Base-by-base conservation (phyloP, 805 yeast species). In the Spathaspora boniae region DNA sequence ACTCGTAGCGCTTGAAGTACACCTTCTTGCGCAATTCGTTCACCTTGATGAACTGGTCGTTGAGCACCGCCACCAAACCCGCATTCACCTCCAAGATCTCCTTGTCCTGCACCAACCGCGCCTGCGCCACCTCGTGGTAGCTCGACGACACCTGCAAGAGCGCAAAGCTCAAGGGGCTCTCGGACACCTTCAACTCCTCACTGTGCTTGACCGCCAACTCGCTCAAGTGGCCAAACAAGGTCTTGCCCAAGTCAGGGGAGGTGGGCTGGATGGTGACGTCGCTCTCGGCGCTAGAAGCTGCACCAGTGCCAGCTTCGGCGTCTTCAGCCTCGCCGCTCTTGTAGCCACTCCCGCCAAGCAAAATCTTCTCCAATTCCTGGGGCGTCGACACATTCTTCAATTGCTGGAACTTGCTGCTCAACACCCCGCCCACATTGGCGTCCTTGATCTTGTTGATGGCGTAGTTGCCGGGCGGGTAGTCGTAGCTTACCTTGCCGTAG, bases 401-500 rank as follows among this genome's bases (percentile, higher is more conserved):
- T 35, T 78, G 81, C 34, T 65, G 66, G 43, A 79, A 72, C 54
- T 77, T 80, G 49, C 63, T 74, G 27, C 70, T 67, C 31, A 80
- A 54, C 4, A 78, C 60, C 46, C 76, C 74, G 24, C 82, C 76
- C 51, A 82, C 77, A 46, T 82, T 66, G 29, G 84, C 76, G 47
- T 85, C 91, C 42, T 73, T 72, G 43, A 84, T 58, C 54, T 82
- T 82, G 48, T 47, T 48, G 33, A 67, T 43, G 4, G 72, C 62
- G 17, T 60, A 55, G 57, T 63, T 66, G 5, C 68, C 72, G 36
- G 93, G 91, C 17, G 95, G 95, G 50, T 82, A 84, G 55, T 85
- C 95, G 54, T 85, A 85, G 32, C 84, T 75, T 47, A 82, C 83
- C 42, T 82, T 76, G 50, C 75, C 86, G 52, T 77, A 85, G 27